Conservation (phyloP, 495 filamentous ascomycete species). For the Daldinia concentrica region DNA sequence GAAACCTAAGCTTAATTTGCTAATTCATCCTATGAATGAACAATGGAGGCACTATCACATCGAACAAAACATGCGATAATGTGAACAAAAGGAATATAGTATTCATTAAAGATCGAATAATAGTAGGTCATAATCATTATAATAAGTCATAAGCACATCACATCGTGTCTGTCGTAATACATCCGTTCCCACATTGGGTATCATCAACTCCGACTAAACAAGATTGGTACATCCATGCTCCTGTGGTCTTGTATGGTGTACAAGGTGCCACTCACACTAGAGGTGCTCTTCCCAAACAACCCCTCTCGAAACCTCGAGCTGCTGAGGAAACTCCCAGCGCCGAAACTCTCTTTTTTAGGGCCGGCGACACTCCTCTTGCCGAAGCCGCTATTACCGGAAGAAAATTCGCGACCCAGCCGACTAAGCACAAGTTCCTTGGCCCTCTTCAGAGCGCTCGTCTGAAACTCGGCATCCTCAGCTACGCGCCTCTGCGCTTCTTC, state of each 20-base stretch:
- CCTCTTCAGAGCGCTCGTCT: slow-evolving; percentile 52
- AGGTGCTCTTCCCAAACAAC: slow-evolving; percentile 52
- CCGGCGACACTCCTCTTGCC: slow-evolving; percentile 32
- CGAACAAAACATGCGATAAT: neutral
- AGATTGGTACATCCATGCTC: slow-evolving; percentile 60
- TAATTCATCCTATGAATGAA: neutral
- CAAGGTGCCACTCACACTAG: slow-evolving; percentile 31
- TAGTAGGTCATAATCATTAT: slow-evolving; percentile 35
- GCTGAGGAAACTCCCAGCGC: slow-evolving; percentile 44
- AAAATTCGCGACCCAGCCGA: slow-evolving; percentile 56
- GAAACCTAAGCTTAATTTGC: neutral
- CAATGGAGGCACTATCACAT: neutral
- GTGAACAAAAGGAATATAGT: slow-evolving; percentile 27
- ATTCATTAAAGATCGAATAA: slow-evolving; percentile 21
- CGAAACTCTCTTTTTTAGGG: slow-evolving; percentile 37
- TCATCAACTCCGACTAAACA: slow-evolving; percentile 56
- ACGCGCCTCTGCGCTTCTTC: slow-evolving; percentile 47
- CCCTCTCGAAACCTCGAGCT: slow-evolving; percentile 52
- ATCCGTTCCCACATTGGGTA: slow-evolving; percentile 10
- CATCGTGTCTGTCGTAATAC: slow-evolving; percentile 9
- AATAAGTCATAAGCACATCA: slow-evolving; percentile 39
- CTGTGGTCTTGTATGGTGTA: slow-evolving; percentile 42
- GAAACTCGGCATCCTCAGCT: slow-evolving; percentile 54
- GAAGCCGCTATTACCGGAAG: slow-evolving; percentile 9
- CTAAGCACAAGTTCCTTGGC: slow-evolving; percentile 58